These are phyloP conservation scores for Saccharomyces hybrid DNA, from an alignment of 1,139 yeast species.

Conservation along the genomic window DNA sequence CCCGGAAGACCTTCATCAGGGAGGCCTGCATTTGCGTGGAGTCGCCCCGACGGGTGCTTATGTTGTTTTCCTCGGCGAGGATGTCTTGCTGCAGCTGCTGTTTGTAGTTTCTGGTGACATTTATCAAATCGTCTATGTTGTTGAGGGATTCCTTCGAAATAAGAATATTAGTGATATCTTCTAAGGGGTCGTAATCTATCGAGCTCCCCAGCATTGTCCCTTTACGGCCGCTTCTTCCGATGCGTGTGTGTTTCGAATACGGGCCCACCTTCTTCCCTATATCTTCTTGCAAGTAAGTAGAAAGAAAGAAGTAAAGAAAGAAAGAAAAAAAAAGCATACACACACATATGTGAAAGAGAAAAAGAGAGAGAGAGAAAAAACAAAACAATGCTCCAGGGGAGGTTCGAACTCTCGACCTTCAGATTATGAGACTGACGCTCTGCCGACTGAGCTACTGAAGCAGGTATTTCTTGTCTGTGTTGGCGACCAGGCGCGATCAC, in stretches of 20 bases:
- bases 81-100: slow-evolving; percentile 31
- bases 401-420: slow-evolving; percentile 46
- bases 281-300: too few relatives aligned
- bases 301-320: too few relatives aligned
- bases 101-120: slow-evolving; percentile 40
- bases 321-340: neutral
- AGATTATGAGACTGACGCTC: slow-evolving; percentile 40
- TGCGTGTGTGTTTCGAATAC: too few relatives aligned
- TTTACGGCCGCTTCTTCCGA: too few relatives aligned
- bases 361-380: neutral
- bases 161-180: slow-evolving; percentile 34
- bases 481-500: too few relatives aligned
- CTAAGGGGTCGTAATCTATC: slow-evolving; percentile 35
- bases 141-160: slow-evolving; percentile 38
- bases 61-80: slow-evolving; percentile 25
- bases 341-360: too few relatives aligned
- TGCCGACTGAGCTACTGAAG: slow-evolving; percentile 39
- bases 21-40: slow-evolving; percentile 6
- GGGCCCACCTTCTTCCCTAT: neutral
- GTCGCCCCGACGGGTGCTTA: neutral
- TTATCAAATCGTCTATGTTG: slow-evolving; percentile 42
- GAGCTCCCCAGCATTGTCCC: slow-evolving; percentile 14
- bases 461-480: slow-evolving; percentile 8
- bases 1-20: slow-evolving; percentile 28
- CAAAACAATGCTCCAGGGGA: slow-evolving; percentile 45